Base-by-base conservation (phyloP, 257 asterid genomes). In the Penstemon eatonii region DNA sequence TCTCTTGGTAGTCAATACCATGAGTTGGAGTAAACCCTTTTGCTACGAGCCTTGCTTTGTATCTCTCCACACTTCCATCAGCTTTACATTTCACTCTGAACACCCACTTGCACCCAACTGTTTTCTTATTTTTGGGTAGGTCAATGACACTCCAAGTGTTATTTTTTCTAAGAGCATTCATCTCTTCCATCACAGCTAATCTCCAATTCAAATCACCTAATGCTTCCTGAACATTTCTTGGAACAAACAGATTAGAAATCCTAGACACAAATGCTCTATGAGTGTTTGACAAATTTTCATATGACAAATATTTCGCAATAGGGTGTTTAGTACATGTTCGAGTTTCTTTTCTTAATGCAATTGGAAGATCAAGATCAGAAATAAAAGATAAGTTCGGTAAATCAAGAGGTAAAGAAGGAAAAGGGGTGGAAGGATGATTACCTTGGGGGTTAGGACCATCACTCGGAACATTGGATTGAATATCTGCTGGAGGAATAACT, bases 181-280 rank as follows among this genome's bases (percentile, higher is more conserved):
- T 15, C 18, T 15, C 18, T 15, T 15, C 18, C 18, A 15, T 41
- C 10, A 71, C 12, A 6, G 40, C 69, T 40, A 11, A 40, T 36
- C 42, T 73, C 60, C 45, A 42, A 19, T 51, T 4, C 9, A 12
- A 55, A 38, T 57, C 25, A 56, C 12, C 11, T 5, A 65, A 10
- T 7, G 61, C 62, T 73, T 56, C 37, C 25, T 47, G 4, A 42
- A 58, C 57, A 25, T 56, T 57, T 52, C 36, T 54, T 40, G 56
- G 37, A 60, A 58, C 56, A 49, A 15, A 59, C 40, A 65, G 11
- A 12, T 49, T 15, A 12, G 67, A 60, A 5, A 60, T 19, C 51
- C 50, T 66, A 4, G 39, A 45, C 5, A 25, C 33, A 25, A 25
- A 25, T 25, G 33, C 33, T 25, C 33, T 25, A 25, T 25, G 33